These are phyloP conservation scores for Limnanthes douglasii DNA, from an alignment of 345 rosid genomes.

Conservation along the genomic window DNA sequence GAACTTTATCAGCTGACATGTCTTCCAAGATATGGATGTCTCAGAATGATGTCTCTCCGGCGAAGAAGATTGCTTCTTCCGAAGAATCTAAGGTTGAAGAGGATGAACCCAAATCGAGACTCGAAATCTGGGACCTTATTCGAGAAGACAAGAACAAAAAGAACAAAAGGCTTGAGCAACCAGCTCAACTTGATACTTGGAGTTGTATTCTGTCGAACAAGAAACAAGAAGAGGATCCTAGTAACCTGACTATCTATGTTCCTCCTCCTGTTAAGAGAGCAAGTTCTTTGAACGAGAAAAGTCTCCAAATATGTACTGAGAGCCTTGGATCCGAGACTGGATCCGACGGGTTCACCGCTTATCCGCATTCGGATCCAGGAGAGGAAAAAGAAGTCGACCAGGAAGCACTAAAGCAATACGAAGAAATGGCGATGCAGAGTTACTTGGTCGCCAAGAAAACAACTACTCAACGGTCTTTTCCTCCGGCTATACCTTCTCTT, in stretches of 20 bases:
- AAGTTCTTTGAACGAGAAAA: conserved; percentile 31
- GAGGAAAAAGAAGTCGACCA: conserved; percentile 12
- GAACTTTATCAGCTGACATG: conserved; percentile 67
- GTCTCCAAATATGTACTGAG: conserved; percentile 64
- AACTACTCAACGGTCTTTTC: conserved; percentile 21
- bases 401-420: background rate
- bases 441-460: conserved; percentile 12
- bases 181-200: conserved; percentile 26
- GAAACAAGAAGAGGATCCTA: conserved; percentile 11
- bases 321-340: conserved; percentile 80
- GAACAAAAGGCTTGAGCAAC: conserved; percentile 8
- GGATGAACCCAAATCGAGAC: conserved; percentile 1
- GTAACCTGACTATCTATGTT: conserved; percentile 14
- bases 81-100: conserved; percentile 10
- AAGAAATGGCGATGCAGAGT: conserved; percentile 4
- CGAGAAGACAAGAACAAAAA: conserved; percentile 11
- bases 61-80: conserved; percentile 31
- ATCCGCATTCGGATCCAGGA: conserved; percentile 27
- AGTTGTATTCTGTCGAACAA: conserved; percentile 27
- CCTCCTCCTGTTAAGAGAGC: conserved; percentile 43
- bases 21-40: conserved; percentile 43
- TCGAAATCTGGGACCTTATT: conserved; percentile 26
- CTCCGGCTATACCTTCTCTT: conserved; percentile 47
- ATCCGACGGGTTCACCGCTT: conserved; percentile 46
- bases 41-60: conserved; percentile 20